Percentiles rank a stretch among this genome's conserved stretches.
Evolutionary conservation across 1,284 basidiomycete species (phyloP).

Genomic region (Rhodotorula mucilaginosa): DNA sequence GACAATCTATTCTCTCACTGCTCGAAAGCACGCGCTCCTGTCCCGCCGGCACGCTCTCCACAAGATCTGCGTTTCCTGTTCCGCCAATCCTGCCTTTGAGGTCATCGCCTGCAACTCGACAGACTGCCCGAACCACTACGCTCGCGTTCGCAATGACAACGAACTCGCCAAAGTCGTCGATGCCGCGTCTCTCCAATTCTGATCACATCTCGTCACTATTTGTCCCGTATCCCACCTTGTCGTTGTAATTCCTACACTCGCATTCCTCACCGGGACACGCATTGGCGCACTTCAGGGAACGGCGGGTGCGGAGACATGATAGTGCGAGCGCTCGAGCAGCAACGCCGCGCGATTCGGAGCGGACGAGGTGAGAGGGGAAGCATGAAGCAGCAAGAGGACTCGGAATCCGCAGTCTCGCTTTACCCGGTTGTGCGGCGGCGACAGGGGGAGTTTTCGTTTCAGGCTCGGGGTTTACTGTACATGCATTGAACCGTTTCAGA

Average conservation of each 20-base stretch:
- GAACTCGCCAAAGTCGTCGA: slow-evolving; percentile 20
- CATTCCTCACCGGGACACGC: not conserved
- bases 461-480: too few species aligned
- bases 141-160: slow-evolving; percentile 8
- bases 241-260: not conserved
- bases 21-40: slow-evolving; percentile 62
- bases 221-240: not conserved
- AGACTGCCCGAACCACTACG: slow-evolving; percentile 61
- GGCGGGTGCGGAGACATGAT: not conserved
- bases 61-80: slow-evolving; percentile 67
- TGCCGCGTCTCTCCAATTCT: not conserved
- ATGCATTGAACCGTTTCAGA: too few species aligned
- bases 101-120: slow-evolving; percentile 71
- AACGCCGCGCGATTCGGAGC: too few species aligned
- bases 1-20: slow-evolving; percentile 61
- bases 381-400: not conserved
- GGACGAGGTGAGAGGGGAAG: not conserved
- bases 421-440: too few species aligned
- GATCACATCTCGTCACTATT: not conserved
- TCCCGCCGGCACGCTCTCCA: slow-evolving; percentile 40
- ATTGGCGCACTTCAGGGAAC: not conserved
- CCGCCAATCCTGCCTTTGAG: slow-evolving; percentile 59
- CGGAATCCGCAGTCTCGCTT: too few species aligned
- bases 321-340: not conserved
- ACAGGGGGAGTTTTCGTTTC: too few species aligned